A percentile compares a stretch with the other conserved stretches of the same genome.
Conservation (phyloP, 176 grass and related monocot genomes). For the Chloris gayana region DNA sequence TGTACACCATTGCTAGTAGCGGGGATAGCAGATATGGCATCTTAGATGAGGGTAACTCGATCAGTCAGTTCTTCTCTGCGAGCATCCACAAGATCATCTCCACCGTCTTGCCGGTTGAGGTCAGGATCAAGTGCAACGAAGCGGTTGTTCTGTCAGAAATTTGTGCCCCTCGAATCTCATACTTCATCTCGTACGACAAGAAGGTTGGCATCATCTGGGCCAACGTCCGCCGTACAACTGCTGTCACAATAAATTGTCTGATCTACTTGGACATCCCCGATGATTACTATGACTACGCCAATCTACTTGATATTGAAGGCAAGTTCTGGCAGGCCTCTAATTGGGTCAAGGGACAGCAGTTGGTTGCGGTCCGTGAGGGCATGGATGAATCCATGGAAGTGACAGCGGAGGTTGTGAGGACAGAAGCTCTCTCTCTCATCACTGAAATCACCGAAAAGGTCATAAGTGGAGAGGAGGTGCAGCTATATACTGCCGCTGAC, state of each 20-base stretch:
- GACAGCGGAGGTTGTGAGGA: not conserved
- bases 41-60: not conserved
- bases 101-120: not conserved
- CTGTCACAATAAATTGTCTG: not conserved
- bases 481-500: too few species aligned
- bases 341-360: not conserved
- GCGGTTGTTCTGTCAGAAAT: not conserved
- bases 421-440: not conserved
- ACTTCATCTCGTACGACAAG: conserved; percentile 5
- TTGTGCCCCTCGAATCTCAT: not conserved
- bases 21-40: not conserved
- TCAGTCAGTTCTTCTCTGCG: not conserved
- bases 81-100: not conserved
- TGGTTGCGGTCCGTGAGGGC: not conserved
- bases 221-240: not conserved
- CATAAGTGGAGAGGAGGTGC: too few species aligned
- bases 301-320: not conserved
- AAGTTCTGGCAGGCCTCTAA: not conserved
- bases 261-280: not conserved
- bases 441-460: not conserved
- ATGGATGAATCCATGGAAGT: not conserved
- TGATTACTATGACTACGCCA: not conserved
- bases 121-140: not conserved
- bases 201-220: not conserved
- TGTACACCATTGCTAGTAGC: not conserved